A percentile compares a stretch with the other conserved stretches of the same genome.
Evolutionary conservation across 495 filamentous ascomycete species (phyloP).

Genomic region (Mytilinidion resinicola): DNA sequence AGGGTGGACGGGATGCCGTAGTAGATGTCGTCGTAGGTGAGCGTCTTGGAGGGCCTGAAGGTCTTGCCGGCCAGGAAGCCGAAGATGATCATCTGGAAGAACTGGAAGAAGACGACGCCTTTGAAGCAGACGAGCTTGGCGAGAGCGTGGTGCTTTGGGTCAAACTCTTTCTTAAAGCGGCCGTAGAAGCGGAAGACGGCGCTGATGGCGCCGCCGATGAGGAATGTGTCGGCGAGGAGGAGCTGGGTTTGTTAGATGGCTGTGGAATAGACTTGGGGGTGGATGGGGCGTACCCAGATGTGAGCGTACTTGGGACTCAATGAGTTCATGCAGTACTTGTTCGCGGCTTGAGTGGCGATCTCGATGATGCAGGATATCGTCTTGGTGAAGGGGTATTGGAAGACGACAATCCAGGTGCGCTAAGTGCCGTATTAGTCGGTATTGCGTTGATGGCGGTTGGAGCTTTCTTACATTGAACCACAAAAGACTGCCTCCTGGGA

Average conservation of each 20-base stretch:
- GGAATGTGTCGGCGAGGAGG: background rate
- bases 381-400: constrained; percentile 3
- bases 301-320: constrained; percentile 1
- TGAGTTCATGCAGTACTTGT: constrained; percentile 1
- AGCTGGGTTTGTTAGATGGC: background rate
- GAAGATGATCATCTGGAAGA: background rate
- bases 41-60: background rate
- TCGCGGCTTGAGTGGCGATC: constrained; percentile 1
- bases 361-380: background rate
- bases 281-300: background rate
- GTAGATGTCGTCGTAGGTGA: background rate
- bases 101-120: constrained; percentile 6
- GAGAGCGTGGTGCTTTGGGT: background rate
- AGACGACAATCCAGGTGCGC: background rate
- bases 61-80: constrained; percentile 1
- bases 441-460: too few species aligned
- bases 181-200: background rate
- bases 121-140: background rate
- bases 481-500: background rate
- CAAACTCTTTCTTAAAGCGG: too few species aligned
- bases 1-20: background rate
- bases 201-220: background rate
- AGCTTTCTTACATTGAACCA: too few species aligned
- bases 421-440: background rate
- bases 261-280: too few species aligned